Base-by-base conservation (phyloP, 306 rosid genomes). In the Gastrolobium villosum region DNA sequence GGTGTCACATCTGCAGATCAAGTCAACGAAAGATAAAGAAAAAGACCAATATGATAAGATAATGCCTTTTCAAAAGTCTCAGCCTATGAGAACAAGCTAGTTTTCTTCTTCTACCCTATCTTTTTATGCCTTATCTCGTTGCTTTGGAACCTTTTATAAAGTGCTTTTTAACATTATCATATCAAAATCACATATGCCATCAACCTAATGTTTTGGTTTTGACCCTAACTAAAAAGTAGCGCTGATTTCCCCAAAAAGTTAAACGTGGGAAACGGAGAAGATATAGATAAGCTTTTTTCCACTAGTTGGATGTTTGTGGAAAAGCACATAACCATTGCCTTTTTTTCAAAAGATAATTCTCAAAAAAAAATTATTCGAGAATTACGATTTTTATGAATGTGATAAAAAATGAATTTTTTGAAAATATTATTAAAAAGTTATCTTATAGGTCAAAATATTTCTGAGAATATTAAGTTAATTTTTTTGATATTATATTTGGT, bases 11-110 rank as follows among this genome's bases (percentile, higher is more conserved):
- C 62, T 10, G 1, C 5, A 34, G 30, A 54, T 76, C 34, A 50
- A 71, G 81, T 69, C 86, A 82, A 70, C 41, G 10, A 63, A 31
- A 34, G 54, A 82, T 43, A 36, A n/a, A 46, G 11, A 46, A 72
- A 77, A 11, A 28, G 13, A 60, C n/a, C 20, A 41, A n/a, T 52
- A 4, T 48, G 37, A 15, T 62, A 5, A 44, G 49, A 66, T 60
- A 34, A 36, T 69, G 62, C 65, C 7, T 39, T 56, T 11, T 50
- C 5, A 5, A 15, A 45, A 61, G 52, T 46, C 40, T 39, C 4
- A 69, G 11, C 34, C 35, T 26, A 26, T 3, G 26, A 54, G 50
- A 34, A 41, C 34, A 8, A 50, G 54, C 44, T 65, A n/a, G 28
- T 13, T 70, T 61, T 78, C 15, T 26, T 45, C 62, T 32, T 6